These are phyloP conservation scores for Picochlorum sp. DNA, from an alignment of 139 green algal species.

Conservation along the genomic window DNA sequence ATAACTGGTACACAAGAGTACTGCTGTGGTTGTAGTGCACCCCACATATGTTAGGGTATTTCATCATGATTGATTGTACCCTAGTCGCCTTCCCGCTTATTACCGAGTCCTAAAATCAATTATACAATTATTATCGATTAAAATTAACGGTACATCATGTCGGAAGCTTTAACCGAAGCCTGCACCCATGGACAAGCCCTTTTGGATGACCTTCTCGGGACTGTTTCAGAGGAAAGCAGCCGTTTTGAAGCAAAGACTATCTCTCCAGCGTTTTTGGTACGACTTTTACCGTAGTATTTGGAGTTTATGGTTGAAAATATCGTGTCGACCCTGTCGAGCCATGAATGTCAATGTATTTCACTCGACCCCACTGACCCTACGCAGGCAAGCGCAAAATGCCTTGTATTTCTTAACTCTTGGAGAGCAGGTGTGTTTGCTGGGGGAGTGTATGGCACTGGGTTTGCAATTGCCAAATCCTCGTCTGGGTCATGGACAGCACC, in stretches of 20 bases:
- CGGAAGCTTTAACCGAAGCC: slow-evolving; percentile 4
- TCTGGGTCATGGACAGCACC: slow-evolving; percentile 8
- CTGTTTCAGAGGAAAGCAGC: not conserved
- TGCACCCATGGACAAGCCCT: not conserved
- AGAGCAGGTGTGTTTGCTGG: slow-evolving; percentile 3
- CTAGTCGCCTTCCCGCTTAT: too few species aligned
- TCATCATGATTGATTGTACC: too few species aligned
- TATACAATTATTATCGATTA: too few species aligned
- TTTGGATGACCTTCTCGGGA: slow-evolving; percentile 8
- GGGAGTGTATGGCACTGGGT: not conserved
- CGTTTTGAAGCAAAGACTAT: slow-evolving; percentile 12
- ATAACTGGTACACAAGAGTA: too few species aligned
- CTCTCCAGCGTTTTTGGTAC: slow-evolving; percentile 8
- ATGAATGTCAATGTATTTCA: not conserved
- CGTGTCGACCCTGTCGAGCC: not conserved
- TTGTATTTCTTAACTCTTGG: slow-evolving; percentile 10
- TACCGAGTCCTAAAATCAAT: too few species aligned
- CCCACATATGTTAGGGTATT: not conserved
- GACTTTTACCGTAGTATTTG: not conserved
- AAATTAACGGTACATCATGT: not conserved
- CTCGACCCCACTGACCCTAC: not conserved
- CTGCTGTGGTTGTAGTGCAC: too few species aligned
- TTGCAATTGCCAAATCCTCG: not conserved
- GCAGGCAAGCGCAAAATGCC: slow-evolving; percentile 7
- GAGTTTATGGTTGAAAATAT: not conserved